A percentile compares a stretch with the other conserved stretches of the same genome.
Evolutionary conservation across 2,329 filamentous ascomycete species (phyloP).

Genomic region (Biscogniauxia marginata): DNA sequence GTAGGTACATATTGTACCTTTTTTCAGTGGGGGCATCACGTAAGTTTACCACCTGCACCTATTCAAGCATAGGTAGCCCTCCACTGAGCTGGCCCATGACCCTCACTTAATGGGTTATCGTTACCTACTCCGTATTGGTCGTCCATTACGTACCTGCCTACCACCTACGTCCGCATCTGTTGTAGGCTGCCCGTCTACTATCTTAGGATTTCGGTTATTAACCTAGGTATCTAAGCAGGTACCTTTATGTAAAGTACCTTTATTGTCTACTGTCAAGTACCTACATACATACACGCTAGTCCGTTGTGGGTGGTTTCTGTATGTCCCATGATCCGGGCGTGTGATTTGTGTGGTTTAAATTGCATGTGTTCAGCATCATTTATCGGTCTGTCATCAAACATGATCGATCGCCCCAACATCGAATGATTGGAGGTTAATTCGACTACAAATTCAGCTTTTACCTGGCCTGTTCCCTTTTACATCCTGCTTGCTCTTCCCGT

Average conservation of each 20-base stretch:
- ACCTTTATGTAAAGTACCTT: too few relatives aligned
- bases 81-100: too few relatives aligned
- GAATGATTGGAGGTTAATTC: neutral
- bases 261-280: neutral
- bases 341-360: neutral
- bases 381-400: neutral
- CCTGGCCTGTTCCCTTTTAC: neutral
- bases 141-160: too few relatives aligned
- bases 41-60: neutral
- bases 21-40: neutral
- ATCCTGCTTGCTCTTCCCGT: neutral
- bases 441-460: neutral
- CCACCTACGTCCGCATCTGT: too few relatives aligned
- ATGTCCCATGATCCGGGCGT: neutral
- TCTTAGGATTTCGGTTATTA: too few relatives aligned
- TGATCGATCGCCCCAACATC: neutral
- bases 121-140: too few relatives aligned
- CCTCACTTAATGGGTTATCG: too few relatives aligned
- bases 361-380: neutral
- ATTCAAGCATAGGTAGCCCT: neutral
- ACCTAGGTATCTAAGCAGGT: neutral
- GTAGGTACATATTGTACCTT: neutral
- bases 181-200: too few relatives aligned
- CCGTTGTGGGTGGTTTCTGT: neutral
- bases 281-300: neutral